phyloP scores from a whole-genome alignment of 129 eudicot species.

The Kitagawia praeruptora region DNA sequence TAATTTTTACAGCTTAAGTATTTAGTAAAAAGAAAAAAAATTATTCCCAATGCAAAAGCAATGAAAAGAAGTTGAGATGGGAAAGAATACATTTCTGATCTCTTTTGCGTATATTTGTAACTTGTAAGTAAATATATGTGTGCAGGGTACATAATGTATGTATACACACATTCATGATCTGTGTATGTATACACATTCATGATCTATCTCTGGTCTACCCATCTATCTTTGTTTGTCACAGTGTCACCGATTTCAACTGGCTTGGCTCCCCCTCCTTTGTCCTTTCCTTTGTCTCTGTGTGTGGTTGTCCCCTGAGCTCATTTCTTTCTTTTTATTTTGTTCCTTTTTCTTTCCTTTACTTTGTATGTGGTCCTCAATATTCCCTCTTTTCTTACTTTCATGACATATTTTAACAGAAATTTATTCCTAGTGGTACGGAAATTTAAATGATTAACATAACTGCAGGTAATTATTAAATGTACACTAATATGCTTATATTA shows the following conservation, averaged over 20 bases:
- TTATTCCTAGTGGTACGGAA: not conserved
- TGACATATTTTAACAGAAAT: not conserved
- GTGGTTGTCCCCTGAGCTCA: not conserved
- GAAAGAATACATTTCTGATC: no score
- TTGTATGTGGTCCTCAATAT: not conserved
- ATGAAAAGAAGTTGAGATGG: no score
- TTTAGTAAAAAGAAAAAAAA: no score
- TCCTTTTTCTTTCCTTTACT: not conserved
- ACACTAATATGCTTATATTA: no score
- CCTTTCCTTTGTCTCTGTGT: slow-evolving; percentile 13
- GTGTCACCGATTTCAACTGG: slow-evolving; percentile 1
- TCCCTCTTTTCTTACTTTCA: not conserved
- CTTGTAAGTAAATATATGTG: not conserved
- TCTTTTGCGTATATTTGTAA: no score
- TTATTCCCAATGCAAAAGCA: no score
- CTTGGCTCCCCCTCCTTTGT: slow-evolving; percentile 7
- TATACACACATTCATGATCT: no score
- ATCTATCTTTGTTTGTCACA: not conserved
- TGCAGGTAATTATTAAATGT: no score
- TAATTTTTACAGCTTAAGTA: no score
- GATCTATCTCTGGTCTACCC: not conserved
- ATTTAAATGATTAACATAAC: not conserved
- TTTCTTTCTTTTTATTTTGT: not conserved
- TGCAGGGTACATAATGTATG: not conserved
- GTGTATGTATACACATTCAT: not conserved